Percentiles rank a stretch among this genome's conserved stretches.
Evolutionary conservation across 2,329 filamentous ascomycete species (phyloP).

Genomic region (Epichloe glyceriae): DNA sequence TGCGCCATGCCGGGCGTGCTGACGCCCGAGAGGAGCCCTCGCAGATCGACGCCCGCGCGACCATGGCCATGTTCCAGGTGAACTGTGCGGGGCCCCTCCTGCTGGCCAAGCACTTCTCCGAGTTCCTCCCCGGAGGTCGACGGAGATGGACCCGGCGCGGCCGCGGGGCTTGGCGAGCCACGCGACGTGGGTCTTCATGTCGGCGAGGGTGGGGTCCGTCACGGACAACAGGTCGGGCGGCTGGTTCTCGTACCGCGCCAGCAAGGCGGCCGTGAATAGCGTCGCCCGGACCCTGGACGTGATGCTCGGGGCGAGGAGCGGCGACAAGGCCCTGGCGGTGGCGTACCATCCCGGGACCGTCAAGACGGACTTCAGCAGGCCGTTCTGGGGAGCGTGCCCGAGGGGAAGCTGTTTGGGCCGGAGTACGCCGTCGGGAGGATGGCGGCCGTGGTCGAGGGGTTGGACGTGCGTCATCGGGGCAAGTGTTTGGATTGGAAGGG

Average conservation of each 20-base stretch:
- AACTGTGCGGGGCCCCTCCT: constrained; percentile 66
- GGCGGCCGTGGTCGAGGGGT: constrained; percentile 41
- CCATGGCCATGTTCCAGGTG: constrained; percentile 57
- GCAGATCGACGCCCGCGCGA: constrained; percentile 47
- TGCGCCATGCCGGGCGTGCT: constrained; percentile 61
- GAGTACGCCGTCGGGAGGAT: constrained; percentile 55
- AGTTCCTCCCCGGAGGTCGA: constrained; percentile 52
- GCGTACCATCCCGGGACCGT: constrained; percentile 73
- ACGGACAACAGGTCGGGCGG: constrained; percentile 61
- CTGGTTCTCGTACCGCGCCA: constrained; percentile 71
- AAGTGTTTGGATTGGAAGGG: constrained; percentile 59
- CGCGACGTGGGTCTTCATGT: constrained; percentile 62
- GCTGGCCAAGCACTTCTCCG: constrained; percentile 61
- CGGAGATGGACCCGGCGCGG: constrained; percentile 8
- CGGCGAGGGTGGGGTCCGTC: constrained; percentile 64
- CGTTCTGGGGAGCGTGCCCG: constrained; percentile 56
- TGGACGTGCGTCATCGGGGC: constrained; percentile 40
- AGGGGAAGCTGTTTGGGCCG: constrained; percentile 50
- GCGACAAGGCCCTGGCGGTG: constrained; percentile 52
- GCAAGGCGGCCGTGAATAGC: constrained; percentile 63
- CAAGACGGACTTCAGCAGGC: constrained; percentile 56
- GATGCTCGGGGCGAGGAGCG: constrained; percentile 43
- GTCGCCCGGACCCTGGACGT: constrained; percentile 60
- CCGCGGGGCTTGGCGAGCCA: constrained; percentile 29
- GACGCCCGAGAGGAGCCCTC: constrained; percentile 55